Evolutionary conservation across 768 basidiomycete genomes (phyloP), one percentile per base, ranked within the genome.

Genomic region (Leccinellum luteum): DNA sequence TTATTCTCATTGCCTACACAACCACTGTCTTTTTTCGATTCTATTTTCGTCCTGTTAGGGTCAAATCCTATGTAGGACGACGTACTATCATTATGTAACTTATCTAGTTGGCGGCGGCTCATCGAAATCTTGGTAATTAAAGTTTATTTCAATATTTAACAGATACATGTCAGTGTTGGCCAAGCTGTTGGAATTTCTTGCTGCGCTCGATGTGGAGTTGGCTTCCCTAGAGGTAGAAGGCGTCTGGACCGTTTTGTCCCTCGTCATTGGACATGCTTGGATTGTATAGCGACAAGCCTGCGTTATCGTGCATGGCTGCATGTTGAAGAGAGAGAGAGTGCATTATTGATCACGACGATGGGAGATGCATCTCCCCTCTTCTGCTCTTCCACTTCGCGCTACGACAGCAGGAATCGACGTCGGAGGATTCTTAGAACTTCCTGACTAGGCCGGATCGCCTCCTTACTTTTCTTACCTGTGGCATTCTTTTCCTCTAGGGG

Each of bases 351-450:
- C 41, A 48, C 52, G 62, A 63, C 55, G 35, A 55, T 52, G 35
- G 35, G 28, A 35, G 1, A 56, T 19, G 55, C 31, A 54, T 59
- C 51, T 15, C 35, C 58, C 17, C 17, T 17, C 12, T 32, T 32
- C 31, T 32, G 31, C 15, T 35, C 27, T 43, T 44, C 41, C 60
- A 1, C 44, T 62, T 51, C 52, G 30, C 32, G 21, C 34, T 25
- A 54, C 48, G n/a, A 38, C 21, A 28, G 14, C 27, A 34, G 21
- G 52, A n/a, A 45, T 25, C 6, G 38, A 21, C 32, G 48, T 58
- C 13, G 38, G 30, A n/a, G 23, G 53, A 54, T 60, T 64, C 62
- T 63, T 60, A 51, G 47, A 50, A 54, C 51, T 48, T 52, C 59
- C 55, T 59, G 49, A 41, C 38, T 13, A 3, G 13, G 52, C 30